Evolutionary conservation across 2,329 filamentous ascomycete genomes (phyloP), one percentile per base, ranked within the genome.

Genomic region (Epichloe aotearoae): DNA sequence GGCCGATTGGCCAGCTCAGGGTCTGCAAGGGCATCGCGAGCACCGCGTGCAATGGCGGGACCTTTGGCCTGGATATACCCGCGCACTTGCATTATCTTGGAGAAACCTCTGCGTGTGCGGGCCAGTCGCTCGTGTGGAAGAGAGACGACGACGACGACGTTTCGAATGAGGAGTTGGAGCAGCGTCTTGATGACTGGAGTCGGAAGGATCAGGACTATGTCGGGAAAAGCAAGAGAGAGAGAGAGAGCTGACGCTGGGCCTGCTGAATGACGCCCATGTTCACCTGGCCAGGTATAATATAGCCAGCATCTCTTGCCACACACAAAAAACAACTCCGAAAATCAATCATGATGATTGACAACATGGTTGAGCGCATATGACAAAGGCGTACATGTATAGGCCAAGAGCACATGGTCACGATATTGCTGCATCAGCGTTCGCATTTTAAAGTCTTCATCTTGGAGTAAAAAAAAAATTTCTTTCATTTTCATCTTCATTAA

Each of bases 21-120:
- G 63, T 73, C 23, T 81, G 77, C 66, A 52, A 62, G 14, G 78
- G 78, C 53, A 68, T 65, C 52, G 64, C 65, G 23, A 78, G 72
- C 60, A 58, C 64, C 11, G 41, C 52, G 37, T 80, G 78, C 65
- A 80, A 80, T 57, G 76, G 59, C n/a, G 71, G 71, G 36, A 72
- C 70, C 0, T 52, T 62, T 2, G 72, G 70, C 2, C 58, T 79
- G 39, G 64, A 77, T 53, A 53, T 69, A 36, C 48, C 59, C 4
- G 67, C 74, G 2, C 78, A 82, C 61, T 34, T 58, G 17, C 63
- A 68, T 58, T 82, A 82, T 64, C 69, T 81, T 53, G 63, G 64
- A 51, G 50, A 59, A 19, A 71, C 75, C 11, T 55, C 64, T 12
- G 67, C 58, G 38, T 79, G 76, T 61, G 57, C 53, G 19, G 55